phyloP scores from a whole-genome alignment of 2,329 filamentous ascomycete genomes.

The Clarireedia paspali region DNA sequence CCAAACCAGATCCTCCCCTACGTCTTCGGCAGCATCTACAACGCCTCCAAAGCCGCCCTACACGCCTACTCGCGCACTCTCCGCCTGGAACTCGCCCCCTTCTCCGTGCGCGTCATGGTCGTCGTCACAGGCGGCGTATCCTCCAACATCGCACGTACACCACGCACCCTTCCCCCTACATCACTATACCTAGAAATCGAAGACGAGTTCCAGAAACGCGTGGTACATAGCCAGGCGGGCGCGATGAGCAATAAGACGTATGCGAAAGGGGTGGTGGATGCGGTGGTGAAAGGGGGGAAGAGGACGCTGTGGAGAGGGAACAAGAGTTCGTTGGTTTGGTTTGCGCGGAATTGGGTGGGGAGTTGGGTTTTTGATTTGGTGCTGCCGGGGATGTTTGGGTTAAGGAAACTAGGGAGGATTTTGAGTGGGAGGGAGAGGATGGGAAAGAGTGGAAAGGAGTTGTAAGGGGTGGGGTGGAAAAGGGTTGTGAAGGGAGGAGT shows the following conservation, averaged over 20 bases:
- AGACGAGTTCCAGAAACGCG: constrained; percentile 14
- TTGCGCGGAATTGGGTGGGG: constrained; percentile 16
- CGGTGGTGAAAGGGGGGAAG: constrained; percentile 17
- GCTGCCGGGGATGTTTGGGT: constrained; percentile 23
- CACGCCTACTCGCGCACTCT: constrained; percentile 19
- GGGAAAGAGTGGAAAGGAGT: neutral
- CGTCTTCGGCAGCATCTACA: constrained; percentile 81
- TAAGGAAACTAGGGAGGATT: constrained; percentile 13
- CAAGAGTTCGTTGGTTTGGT: constrained; percentile 16
- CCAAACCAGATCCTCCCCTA: constrained; percentile 62
- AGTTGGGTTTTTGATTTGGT: constrained; percentile 21
- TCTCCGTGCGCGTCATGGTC: constrained; percentile 21
- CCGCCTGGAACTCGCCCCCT: constrained; percentile 25
- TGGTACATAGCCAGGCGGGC: constrained; percentile 20
- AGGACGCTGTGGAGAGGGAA: constrained; percentile 21
- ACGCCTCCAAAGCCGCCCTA: constrained; percentile 75
- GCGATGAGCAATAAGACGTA: constrained; percentile 20
- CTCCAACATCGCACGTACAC: constrained; percentile 16
- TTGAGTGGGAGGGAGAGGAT: neutral
- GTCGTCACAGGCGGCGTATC: constrained; percentile 23
- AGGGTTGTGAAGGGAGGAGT: no score
- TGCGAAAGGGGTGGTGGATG: constrained; percentile 21
- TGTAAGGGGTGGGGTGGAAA: no score
- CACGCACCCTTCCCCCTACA: constrained; percentile 10
- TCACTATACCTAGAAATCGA: constrained; percentile 21